Evolutionary conservation across 306 rosid genomes (phyloP).

Genomic region (Vigna reflexopilosa): DNA sequence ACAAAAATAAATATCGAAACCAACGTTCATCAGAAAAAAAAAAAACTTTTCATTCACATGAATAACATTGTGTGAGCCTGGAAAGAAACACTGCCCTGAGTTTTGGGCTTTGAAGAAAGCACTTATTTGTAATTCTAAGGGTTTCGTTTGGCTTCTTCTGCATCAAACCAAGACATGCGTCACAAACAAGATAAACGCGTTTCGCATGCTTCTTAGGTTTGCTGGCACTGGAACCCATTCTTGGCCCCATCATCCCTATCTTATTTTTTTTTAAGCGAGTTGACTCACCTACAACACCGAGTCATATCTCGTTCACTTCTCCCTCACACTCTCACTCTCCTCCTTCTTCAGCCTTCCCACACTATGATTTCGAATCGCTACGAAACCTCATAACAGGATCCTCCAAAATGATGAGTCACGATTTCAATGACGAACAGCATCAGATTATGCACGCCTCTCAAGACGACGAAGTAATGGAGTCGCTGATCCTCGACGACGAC

Average conservation of each 20-base stretch:
- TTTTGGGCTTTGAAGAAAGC: too few relatives aligned
- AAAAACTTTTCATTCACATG: too few relatives aligned
- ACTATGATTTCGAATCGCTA: constrained; percentile 17
- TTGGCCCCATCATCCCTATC: neutral
- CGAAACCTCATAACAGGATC: neutral
- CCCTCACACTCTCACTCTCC: neutral
- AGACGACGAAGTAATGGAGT: constrained; percentile 51
- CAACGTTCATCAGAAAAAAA: too few relatives aligned
- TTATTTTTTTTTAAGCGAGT: constrained; percentile 1
- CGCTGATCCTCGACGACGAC: constrained; percentile 53
- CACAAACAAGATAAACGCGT: neutral
- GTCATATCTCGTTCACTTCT: constrained; percentile 27
- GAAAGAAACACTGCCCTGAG: neutral
- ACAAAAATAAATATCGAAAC: too few relatives aligned
- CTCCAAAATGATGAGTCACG: constrained; percentile 52
- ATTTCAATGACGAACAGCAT: neutral
- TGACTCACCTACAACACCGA: constrained; percentile 35
- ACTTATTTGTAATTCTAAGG: too few relatives aligned
- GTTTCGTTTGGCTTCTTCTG: neutral
- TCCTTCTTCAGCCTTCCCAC: neutral
- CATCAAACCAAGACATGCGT: neutral
- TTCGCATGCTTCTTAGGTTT: neutral
- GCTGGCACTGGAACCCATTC: neutral
- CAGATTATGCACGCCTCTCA: constrained; percentile 42
- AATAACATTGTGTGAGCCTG: too few relatives aligned